These are phyloP conservation scores for Angophora floribunda DNA, from an alignment of 345 rosid species.

Conservation along the genomic window DNA sequence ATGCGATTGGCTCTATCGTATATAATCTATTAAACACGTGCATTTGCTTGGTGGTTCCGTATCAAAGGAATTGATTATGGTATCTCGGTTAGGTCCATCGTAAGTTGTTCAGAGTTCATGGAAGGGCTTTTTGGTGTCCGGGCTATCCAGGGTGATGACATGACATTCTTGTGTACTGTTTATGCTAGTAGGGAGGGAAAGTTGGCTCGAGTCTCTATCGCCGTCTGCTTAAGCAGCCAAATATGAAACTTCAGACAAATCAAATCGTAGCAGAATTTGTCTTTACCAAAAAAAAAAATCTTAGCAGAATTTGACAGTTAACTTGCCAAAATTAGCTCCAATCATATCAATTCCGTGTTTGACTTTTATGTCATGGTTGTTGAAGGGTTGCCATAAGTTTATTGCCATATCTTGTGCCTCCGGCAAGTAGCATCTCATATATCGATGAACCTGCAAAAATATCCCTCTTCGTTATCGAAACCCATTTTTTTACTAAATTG, in stretches of 20 bases:
- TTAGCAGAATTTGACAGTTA: background rate
- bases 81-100: background rate
- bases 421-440: background rate
- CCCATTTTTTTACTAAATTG: background rate
- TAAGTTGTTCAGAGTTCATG: background rate
- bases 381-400: background rate
- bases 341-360: background rate
- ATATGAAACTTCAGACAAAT: background rate
- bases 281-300: too few relatives aligned
- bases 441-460: background rate
- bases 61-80: background rate
- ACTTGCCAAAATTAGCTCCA: background rate
- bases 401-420: background rate
- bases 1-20: background rate
- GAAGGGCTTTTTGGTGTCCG: background rate
- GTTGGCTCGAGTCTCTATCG: background rate
- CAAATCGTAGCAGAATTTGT: background rate
- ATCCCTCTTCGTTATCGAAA: background rate
- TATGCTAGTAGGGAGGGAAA: background rate
- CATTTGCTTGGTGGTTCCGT: background rate
- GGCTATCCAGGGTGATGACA: background rate
- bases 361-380: background rate
- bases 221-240: background rate
- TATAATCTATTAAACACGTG: background rate
- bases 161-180: background rate